phyloP scores from a whole-genome alignment of 257 asterid genomes.

The Hygrophila difformis region DNA sequence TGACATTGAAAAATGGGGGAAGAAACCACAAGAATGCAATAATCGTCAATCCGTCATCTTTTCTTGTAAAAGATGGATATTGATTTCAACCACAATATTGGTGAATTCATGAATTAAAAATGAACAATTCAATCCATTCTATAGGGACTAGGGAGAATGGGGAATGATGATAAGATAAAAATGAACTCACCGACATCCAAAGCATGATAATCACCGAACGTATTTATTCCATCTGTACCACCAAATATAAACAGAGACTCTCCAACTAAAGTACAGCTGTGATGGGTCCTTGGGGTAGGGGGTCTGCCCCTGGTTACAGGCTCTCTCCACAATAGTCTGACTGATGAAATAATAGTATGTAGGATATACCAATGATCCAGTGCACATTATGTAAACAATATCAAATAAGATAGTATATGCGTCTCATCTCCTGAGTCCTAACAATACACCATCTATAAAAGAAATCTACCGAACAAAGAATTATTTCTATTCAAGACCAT shows the following conservation, averaged over 20 bases:
- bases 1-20: neutral
- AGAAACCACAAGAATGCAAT: slow-evolving; percentile 1
- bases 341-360: slow-evolving; percentile 35
- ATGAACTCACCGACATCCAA: slow-evolving; percentile 67
- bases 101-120: slow-evolving; percentile 12
- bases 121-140: neutral
- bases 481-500: no score
- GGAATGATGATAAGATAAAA: slow-evolving; percentile 11
- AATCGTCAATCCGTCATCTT: neutral
- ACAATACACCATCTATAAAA: slow-evolving; percentile 1
- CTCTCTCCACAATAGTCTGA: slow-evolving; percentile 64
- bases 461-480: neutral
- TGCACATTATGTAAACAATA: slow-evolving; percentile 1
- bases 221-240: slow-evolving; percentile 87
- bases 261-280: slow-evolving; percentile 86
- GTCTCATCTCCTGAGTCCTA: no score
- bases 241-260: slow-evolving; percentile 79
- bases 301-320: slow-evolving; percentile 51
- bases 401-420: no score
- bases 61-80: neutral
- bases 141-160: slow-evolving; percentile 1
- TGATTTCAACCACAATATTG: neutral
- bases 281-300: slow-evolving; percentile 89
- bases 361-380: slow-evolving; percentile 4
- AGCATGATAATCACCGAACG: slow-evolving; percentile 73